phyloP scores from a whole-genome alignment of 1,284 basidiomycete species.

The Lentinula novae-zelandiae region DNA sequence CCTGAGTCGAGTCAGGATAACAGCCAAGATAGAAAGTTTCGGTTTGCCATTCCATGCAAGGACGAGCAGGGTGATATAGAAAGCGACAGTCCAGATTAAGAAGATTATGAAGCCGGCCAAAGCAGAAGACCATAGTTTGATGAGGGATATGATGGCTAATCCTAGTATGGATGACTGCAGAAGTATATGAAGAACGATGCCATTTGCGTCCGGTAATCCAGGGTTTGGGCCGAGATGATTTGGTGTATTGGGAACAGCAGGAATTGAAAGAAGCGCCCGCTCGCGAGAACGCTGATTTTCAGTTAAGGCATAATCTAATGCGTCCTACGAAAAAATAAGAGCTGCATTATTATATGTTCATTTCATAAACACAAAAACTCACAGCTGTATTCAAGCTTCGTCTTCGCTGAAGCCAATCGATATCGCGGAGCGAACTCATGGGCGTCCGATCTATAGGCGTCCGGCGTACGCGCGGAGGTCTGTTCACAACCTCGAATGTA shows the following conservation, averaged over 20 bases:
- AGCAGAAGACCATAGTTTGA: conserved; percentile 55
- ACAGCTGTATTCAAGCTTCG: conserved; percentile 68
- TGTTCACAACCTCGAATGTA: conserved; percentile 71
- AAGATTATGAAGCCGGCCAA: conserved; percentile 60
- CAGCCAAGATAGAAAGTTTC: conserved; percentile 51
- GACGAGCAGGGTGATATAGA: conserved; percentile 49
- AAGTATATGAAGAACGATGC: conserved; percentile 44
- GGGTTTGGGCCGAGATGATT: conserved; percentile 20
- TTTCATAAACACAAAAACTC: conserved; percentile 23
- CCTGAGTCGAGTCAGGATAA: conserved; percentile 45
- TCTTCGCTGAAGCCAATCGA: conserved; percentile 72
- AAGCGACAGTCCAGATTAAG: conserved; percentile 54
- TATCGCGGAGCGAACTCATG: conserved; percentile 55
- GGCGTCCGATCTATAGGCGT: conserved; percentile 24
- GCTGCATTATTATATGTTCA: conserved; percentile 7
- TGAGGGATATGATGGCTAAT: conserved; percentile 51
- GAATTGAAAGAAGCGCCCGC: conserved; percentile 40
- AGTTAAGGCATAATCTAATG: conserved; percentile 59
- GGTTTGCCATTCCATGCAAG: conserved; percentile 59
- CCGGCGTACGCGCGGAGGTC: conserved; percentile 47
- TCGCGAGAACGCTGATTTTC: conserved; percentile 42
- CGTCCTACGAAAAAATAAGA: conserved; percentile 42
- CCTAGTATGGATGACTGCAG: conserved; percentile 59
- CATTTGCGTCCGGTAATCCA: conserved; percentile 37
- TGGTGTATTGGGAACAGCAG: conserved; percentile 51